These are phyloP conservation scores for Polytrichum formosum DNA, from an alignment of 225 moss, liverwort and hornwort genomes.

Conservation along the genomic window DNA sequence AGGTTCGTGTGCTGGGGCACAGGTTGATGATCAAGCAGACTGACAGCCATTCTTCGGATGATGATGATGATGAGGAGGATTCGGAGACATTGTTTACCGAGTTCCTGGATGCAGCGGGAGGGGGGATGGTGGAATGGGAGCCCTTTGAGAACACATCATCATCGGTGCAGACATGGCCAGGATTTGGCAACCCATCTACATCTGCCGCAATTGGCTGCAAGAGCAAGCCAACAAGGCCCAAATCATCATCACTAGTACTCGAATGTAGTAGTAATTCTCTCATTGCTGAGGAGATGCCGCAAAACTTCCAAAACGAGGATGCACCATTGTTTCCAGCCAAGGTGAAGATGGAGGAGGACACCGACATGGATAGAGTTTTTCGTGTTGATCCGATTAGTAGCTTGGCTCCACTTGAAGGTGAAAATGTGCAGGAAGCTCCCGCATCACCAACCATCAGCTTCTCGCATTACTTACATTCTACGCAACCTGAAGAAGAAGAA, in stretches of 20 bases:
- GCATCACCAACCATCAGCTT: constrained; percentile 14
- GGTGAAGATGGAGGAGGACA: constrained; percentile 8
- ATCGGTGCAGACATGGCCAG: not conserved
- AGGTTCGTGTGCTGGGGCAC: not conserved
- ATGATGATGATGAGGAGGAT: not conserved
- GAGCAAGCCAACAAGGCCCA: too few species aligned
- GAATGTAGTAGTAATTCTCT: not conserved
- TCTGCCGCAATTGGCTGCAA: too few species aligned
- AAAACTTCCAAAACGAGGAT: not conserved
- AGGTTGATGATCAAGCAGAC: constrained; percentile 3
- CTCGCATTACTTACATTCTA: constrained; percentile 8
- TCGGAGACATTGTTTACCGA: not conserved
- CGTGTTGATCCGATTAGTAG: constrained; percentile 11
- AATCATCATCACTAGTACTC: not conserved
- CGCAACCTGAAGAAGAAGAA: not conserved
- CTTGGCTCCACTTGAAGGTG: constrained; percentile 2
- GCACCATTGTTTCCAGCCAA: constrained; percentile 1
- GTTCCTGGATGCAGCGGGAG: not conserved
- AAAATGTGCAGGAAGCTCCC: not conserved
- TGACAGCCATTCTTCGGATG: not conserved
- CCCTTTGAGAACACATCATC: constrained; percentile 3
- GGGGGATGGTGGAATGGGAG: constrained; percentile 12
- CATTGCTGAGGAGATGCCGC: not conserved
- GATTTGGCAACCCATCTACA: not conserved
- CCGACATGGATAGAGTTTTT: not conserved